phyloP scores from a whole-genome alignment of 129 eudicot genomes.

The Pittosporum tobira region DNA sequence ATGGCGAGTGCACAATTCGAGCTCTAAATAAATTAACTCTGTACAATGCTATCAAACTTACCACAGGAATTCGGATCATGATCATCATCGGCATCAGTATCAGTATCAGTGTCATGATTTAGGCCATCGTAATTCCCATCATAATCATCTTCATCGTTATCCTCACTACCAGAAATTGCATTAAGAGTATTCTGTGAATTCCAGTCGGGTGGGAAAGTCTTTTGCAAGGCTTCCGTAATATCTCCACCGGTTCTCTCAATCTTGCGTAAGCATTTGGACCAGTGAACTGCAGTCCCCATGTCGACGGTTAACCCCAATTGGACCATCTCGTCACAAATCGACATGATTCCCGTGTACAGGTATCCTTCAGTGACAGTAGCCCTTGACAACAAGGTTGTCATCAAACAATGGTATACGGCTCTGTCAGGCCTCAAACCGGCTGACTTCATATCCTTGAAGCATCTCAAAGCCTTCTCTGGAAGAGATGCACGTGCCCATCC shows the following conservation, averaged over 20 bases:
- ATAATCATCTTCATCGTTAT: conserved; percentile 13
- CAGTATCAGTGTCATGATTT: conserved; percentile 17
- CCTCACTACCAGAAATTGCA: conserved; percentile 25
- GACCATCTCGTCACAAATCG: conserved; percentile 65
- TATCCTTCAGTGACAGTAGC: conserved; percentile 88
- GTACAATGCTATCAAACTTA: conserved; percentile 11
- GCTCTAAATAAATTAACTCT: not conserved
- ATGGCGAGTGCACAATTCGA: too few relatives aligned
- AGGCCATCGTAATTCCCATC: conserved; percentile 3
- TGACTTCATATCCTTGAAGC: conserved; percentile 73
- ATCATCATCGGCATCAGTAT: conserved; percentile 16
- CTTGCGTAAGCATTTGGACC: conserved; percentile 75
- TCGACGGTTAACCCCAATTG: conserved; percentile 61
- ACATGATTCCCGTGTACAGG: conserved; percentile 46
- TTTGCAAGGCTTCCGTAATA: conserved; percentile 85
- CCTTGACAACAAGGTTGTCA: conserved; percentile 64
- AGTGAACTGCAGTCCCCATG: conserved; percentile 94
- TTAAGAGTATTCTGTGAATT: conserved; percentile 38
- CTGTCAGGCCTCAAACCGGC: conserved; percentile 69
- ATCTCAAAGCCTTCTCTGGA: conserved; percentile 83
- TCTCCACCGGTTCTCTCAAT: conserved; percentile 78
- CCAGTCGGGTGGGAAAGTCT: conserved; percentile 98
- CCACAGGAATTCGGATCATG: conserved; percentile 17
- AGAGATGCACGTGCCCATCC: conserved; percentile 97
- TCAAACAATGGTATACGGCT: conserved; percentile 90